A percentile compares a stretch with the other conserved stretches of the same genome.
These are phyloP conservation scores for Suillus subalutaceus DNA, from an alignment of 768 basidiomycete genomes.

Conservation along the genomic window DNA sequence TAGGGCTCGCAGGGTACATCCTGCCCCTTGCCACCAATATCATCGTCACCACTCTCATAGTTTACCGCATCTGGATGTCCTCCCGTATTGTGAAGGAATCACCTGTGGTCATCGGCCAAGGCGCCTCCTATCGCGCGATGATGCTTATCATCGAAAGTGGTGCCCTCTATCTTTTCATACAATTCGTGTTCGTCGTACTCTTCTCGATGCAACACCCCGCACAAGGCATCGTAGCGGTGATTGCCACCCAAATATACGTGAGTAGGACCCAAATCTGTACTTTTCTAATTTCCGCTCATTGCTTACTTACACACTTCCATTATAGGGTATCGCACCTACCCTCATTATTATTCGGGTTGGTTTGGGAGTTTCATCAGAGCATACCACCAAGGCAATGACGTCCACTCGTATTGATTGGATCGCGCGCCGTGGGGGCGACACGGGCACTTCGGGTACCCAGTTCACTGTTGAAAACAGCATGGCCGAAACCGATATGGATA, in stretches of 20 bases:
- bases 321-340: conserved; percentile 38
- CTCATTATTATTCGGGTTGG: conserved; percentile 39
- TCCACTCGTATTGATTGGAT: conserved; percentile 32
- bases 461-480: conserved; percentile 23
- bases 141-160: conserved; percentile 44
- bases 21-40: conserved; percentile 46
- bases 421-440: conserved; percentile 15
- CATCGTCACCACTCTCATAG: conserved; percentile 45
- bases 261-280: conserved; percentile 12
- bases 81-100: conserved; percentile 19
- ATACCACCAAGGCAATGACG: conserved; percentile 14
- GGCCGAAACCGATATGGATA: conserved; percentile 24
- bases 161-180: conserved; percentile 40
- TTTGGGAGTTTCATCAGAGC: conserved; percentile 33
- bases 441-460: conserved; percentile 19
- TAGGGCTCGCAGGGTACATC: conserved; percentile 38
- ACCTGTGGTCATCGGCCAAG: conserved; percentile 15
- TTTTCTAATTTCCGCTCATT: not conserved
- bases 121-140: conserved; percentile 30
- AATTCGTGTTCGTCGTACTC: conserved; percentile 44
- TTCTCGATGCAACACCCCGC: conserved; percentile 38
- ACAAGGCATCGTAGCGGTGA: conserved; percentile 38
- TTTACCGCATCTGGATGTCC: conserved; percentile 39
- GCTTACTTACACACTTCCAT: not conserved
- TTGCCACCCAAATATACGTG: conserved; percentile 45